These are phyloP conservation scores for Calonectria pauciramosa DNA, from an alignment of 2,329 filamentous ascomycete genomes.

Conservation along the genomic window DNA sequence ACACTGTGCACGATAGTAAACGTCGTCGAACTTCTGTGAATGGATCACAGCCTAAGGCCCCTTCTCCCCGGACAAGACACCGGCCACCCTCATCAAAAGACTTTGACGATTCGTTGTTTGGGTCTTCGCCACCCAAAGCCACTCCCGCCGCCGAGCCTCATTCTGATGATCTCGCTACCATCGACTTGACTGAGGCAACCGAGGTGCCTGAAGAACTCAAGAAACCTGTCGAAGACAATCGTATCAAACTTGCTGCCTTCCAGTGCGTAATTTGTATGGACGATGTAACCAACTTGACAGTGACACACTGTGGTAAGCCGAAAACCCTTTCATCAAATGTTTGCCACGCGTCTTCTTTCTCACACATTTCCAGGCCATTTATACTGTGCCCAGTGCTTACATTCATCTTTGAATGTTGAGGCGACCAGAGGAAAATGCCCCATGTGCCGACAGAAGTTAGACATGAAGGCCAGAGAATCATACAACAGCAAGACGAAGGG, in stretches of 20 bases:
- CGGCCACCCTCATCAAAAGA: constrained; percentile 27
- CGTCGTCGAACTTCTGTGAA: constrained; percentile 42
- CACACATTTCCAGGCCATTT: constrained; percentile 66
- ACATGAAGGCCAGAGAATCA: constrained; percentile 57
- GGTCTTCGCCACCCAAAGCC: constrained; percentile 32
- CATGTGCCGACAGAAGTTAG: constrained; percentile 73
- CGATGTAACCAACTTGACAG: constrained; percentile 68
- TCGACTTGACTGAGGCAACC: constrained; percentile 56
- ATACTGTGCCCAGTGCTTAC: constrained; percentile 74
- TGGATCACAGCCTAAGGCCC: constrained; percentile 21
- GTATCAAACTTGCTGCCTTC: constrained; percentile 67
- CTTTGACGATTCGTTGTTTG: constrained; percentile 48
- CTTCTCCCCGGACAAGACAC: constrained; percentile 17
- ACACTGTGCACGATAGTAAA: constrained; percentile 40
- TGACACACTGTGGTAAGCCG: constrained; percentile 76
- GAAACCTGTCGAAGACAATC: constrained; percentile 62
- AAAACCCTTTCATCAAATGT: not conserved
- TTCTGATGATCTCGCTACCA: constrained; percentile 47
- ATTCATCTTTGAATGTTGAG: constrained; percentile 71
- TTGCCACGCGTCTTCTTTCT: constrained; percentile 22
- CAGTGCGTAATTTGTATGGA: constrained; percentile 80
- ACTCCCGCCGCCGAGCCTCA: constrained; percentile 30
- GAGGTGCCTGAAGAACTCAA: constrained; percentile 60
- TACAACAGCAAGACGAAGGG: constrained; percentile 64
- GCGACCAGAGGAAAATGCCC: constrained; percentile 71